Percentiles rank a stretch among this genome's conserved stretches.
Conservation (phyloP, 106 monocot species). For the Apostasia shenzhenica region DNA sequence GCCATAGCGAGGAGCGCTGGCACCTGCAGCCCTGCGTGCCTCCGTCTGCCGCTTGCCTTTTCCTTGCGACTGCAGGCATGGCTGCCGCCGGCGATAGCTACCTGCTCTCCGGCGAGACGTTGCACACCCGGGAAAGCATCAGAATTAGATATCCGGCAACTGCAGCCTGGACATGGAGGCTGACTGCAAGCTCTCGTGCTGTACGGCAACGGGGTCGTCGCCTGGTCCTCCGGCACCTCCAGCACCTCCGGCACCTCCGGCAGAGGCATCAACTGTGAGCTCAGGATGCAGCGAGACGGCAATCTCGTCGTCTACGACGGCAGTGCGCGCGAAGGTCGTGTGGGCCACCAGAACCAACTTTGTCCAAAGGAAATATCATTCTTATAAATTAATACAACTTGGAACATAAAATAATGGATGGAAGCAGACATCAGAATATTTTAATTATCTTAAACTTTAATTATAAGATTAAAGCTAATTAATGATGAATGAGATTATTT, state of each 20-base stretch:
- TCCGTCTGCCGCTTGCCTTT: no score
- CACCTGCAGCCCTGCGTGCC: no score
- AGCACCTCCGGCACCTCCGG: background rate
- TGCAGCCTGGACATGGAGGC: background rate
- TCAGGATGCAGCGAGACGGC: background rate
- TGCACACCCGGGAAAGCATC: background rate
- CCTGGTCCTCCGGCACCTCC: background rate
- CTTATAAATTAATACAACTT: no score
- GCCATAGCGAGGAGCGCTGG: no score
- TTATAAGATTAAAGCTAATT: no score
- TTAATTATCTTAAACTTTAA: no score
- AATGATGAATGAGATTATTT: no score
- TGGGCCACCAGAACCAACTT: background rate
- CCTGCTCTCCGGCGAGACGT: no score
- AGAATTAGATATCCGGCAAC: background rate
- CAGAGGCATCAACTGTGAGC: background rate
- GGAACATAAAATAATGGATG: no score
- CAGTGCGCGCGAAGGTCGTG: background rate
- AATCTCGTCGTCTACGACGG: background rate
- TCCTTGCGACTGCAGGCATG: no score
- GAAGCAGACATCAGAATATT: no score
- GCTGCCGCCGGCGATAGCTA: no score
- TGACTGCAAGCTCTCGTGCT: conserved; percentile 5
- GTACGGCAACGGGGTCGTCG: background rate
- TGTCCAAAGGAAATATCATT: background rate